Conservation (phyloP, 306 rosid species). For the Corylus avellana region DNA sequence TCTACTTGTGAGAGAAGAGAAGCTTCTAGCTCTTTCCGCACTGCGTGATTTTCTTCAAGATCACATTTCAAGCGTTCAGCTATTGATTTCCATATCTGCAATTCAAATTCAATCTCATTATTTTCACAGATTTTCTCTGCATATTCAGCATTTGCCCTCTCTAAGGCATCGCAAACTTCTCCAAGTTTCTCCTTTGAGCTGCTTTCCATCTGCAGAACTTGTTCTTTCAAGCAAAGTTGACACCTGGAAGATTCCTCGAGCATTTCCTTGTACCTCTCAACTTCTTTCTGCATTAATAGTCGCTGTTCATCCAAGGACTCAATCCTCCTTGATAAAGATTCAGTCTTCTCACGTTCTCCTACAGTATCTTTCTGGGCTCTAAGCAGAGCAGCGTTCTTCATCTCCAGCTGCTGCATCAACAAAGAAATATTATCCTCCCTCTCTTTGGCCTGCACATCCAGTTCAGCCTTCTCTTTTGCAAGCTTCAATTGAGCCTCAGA, state of each 20-base stretch:
- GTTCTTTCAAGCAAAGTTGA: slow-evolving; percentile 43
- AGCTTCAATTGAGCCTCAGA: slow-evolving; percentile 52
- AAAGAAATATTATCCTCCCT: not conserved
- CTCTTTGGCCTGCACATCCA: slow-evolving; percentile 31
- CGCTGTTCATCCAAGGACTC: slow-evolving; percentile 53
- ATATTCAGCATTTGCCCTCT: slow-evolving; percentile 46
- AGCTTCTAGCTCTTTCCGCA: slow-evolving; percentile 68
- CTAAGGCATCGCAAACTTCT: slow-evolving; percentile 48
- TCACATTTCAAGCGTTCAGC: slow-evolving; percentile 51
- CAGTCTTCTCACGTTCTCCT: slow-evolving; percentile 41
- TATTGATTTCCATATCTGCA: slow-evolving; percentile 60
- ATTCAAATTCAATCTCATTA: slow-evolving; percentile 68
- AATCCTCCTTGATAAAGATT: slow-evolving; percentile 34
- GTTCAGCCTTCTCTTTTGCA: slow-evolving; percentile 36
- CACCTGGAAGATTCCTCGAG: slow-evolving; percentile 51
- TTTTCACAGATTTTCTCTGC: slow-evolving; percentile 53
- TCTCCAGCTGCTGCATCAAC: not conserved
- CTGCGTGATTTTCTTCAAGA: slow-evolving; percentile 49
- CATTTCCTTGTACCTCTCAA: slow-evolving; percentile 53
- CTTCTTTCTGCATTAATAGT: slow-evolving; percentile 41
- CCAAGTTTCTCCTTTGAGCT: slow-evolving; percentile 33
- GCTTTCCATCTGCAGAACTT: slow-evolving; percentile 34
- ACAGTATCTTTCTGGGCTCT: slow-evolving; percentile 30
- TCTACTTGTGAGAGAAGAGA: slow-evolving; percentile 74
- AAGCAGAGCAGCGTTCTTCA: slow-evolving; percentile 33